Conservation (phyloP, 306 rosid genomes). For the Vigna mungo region DNA sequence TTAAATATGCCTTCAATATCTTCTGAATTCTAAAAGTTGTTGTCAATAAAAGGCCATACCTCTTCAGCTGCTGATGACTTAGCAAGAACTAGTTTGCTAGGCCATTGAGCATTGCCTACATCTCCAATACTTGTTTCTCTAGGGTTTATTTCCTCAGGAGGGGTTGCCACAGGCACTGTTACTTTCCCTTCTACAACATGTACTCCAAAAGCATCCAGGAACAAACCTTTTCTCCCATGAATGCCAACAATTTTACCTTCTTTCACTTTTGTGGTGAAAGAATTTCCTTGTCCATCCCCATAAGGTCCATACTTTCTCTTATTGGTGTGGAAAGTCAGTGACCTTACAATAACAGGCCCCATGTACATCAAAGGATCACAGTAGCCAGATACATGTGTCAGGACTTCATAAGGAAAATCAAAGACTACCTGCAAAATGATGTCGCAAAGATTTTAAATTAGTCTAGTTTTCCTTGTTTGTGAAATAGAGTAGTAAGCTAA, state of each 20-base stretch:
- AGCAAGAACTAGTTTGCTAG: conserved; percentile 61
- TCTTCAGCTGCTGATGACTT: conserved; percentile 66
- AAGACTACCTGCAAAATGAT: conserved; percentile 71
- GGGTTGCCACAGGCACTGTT: conserved; percentile 47
- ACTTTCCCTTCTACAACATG: conserved; percentile 73
- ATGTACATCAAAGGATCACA: conserved; percentile 73
- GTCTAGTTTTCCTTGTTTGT: conserved; percentile 14
- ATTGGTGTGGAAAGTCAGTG: conserved; percentile 80
- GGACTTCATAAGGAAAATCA: conserved; percentile 80
- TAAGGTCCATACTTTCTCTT: conserved; percentile 76
- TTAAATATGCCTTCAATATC: not conserved
- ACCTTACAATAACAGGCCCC: conserved; percentile 81
- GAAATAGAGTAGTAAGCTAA: conserved; percentile 19
- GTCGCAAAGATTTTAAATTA: conserved; percentile 17
- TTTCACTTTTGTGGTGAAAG: conserved; percentile 66
- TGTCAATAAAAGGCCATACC: conserved; percentile 50
- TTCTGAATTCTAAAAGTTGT: conserved; percentile 2
- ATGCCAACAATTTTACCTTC: conserved; percentile 89
- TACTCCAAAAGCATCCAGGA: conserved; percentile 87
- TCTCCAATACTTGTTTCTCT: conserved; percentile 55
- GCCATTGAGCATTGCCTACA: conserved; percentile 61
- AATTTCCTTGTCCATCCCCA: conserved; percentile 88
- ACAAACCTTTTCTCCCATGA: conserved; percentile 89
- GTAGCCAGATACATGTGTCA: conserved; percentile 84
- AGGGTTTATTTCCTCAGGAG: conserved; percentile 51